phyloP scores from a whole-genome alignment of 345 rosid species.

The Arabis alpina region DNA sequence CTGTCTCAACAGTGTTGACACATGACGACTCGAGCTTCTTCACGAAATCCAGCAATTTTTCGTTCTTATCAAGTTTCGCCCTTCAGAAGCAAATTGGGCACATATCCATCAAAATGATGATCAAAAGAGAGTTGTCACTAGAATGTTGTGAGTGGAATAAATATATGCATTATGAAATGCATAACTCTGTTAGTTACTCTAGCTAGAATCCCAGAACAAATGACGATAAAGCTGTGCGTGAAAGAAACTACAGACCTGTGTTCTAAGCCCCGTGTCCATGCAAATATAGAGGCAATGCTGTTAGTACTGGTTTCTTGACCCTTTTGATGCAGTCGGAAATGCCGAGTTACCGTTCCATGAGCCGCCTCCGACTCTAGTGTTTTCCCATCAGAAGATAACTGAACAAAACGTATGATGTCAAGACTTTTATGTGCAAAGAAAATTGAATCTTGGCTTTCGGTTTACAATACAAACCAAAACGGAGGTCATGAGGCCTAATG shows the following conservation, averaged over 20 bases:
- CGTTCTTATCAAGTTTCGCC: slow-evolving; percentile 89
- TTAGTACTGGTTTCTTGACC: slow-evolving; percentile 99
- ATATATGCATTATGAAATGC: slow-evolving; percentile 11
- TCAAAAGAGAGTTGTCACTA: neutral
- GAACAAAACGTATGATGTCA: slow-evolving; percentile 37
- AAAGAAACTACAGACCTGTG: slow-evolving; percentile 64
- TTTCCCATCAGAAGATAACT: slow-evolving; percentile 95
- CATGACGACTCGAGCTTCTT: slow-evolving; percentile 88
- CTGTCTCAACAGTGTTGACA: slow-evolving; percentile 79
- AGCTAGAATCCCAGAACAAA: slow-evolving; percentile 25
- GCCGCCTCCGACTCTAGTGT: slow-evolving; percentile 98
- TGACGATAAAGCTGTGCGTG: neutral
- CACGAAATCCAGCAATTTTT: slow-evolving; percentile 71
- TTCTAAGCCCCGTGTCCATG: slow-evolving; percentile 92
- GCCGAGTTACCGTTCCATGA: slow-evolving; percentile 98
- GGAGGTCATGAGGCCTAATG: slow-evolving; percentile 96
- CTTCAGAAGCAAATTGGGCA: slow-evolving; percentile 42
- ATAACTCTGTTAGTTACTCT: neutral
- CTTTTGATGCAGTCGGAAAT: slow-evolving; percentile 85
- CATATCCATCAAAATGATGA: slow-evolving; percentile 4
- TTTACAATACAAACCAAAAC: slow-evolving; percentile 67
- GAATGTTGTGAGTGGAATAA: neutral
- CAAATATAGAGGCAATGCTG: slow-evolving; percentile 95
- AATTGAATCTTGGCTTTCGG: slow-evolving; percentile 1
- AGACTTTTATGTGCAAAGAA: slow-evolving; percentile 10